These are phyloP conservation scores for Viola odorata DNA, from an alignment of 345 rosid genomes.

Conservation along the genomic window DNA sequence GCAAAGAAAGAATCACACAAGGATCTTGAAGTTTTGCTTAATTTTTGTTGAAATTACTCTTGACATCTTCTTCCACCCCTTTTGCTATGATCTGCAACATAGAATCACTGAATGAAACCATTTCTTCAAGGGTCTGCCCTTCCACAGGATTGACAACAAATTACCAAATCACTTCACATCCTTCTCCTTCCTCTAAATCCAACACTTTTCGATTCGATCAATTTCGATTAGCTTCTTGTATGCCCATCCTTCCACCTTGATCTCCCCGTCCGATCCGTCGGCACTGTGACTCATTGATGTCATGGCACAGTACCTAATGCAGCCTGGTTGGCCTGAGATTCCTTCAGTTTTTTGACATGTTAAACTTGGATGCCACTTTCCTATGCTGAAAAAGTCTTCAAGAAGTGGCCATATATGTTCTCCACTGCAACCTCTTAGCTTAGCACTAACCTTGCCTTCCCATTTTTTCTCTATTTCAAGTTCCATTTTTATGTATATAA, in stretches of 20 bases:
- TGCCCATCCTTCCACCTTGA: too few species aligned
- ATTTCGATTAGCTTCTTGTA: too few species aligned
- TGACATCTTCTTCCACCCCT: slow-evolving; percentile 17
- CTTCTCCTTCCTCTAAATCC: too few species aligned
- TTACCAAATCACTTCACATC: too few species aligned
- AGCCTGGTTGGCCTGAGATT: slow-evolving; percentile 37
- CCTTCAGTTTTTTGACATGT: slow-evolving; percentile 37
- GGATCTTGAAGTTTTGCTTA: too few species aligned
- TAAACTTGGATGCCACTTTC: slow-evolving; percentile 49
- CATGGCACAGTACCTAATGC: slow-evolving; percentile 41
- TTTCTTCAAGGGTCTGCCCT: slow-evolving; percentile 32
- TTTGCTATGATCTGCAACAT: too few species aligned
- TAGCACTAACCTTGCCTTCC: slow-evolving; percentile 34
- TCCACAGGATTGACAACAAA: not conserved
- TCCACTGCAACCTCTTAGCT: slow-evolving; percentile 23
- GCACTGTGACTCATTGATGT: too few species aligned
- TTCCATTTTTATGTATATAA: not conserved
- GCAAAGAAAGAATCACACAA: too few species aligned
- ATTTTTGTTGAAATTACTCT: not conserved
- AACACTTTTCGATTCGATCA: too few species aligned
- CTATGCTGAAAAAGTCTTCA: slow-evolving; percentile 42
- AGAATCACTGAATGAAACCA: slow-evolving; percentile 18
- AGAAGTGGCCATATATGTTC: slow-evolving; percentile 46
- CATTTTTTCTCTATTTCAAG: slow-evolving; percentile 20
- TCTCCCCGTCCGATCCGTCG: too few species aligned